These are phyloP conservation scores for Coniochaeta hoffmannii DNA, from an alignment of 2,329 filamentous ascomycete genomes.

Conservation along the genomic window DNA sequence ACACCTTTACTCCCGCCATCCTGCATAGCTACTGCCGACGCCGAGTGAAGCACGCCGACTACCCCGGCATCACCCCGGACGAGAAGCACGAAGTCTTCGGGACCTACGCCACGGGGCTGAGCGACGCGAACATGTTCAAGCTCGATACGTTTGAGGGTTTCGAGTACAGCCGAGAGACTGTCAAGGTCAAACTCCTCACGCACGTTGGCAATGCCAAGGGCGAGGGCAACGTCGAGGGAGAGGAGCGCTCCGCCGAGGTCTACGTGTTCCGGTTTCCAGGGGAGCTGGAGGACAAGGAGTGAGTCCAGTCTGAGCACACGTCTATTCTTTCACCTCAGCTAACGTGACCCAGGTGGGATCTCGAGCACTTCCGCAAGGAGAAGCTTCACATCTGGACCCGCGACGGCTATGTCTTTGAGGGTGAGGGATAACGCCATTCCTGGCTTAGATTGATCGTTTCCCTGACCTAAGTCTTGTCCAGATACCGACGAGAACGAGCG, in stretches of 20 bases:
- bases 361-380: conserved; percentile 70
- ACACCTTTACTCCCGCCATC: conserved; percentile 65
- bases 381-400: conserved; percentile 54
- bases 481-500: neutral
- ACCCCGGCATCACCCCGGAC: conserved; percentile 66
- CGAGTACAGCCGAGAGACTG: conserved; percentile 57
- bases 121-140: conserved; percentile 63
- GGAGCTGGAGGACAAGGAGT: conserved; percentile 59
- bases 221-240: conserved; percentile 32
- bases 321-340: neutral
- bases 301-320: neutral
- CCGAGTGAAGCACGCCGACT: conserved; percentile 64
- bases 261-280: conserved; percentile 54
- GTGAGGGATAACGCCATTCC: conserved; percentile 17
- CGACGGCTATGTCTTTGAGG: conserved; percentile 38
- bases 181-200: conserved; percentile 43
- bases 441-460: neutral
- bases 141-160: conserved; percentile 77
- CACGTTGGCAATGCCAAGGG: conserved; percentile 28
- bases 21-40: conserved; percentile 64
- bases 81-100: conserved; percentile 58
- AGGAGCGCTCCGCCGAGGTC: conserved; percentile 47
- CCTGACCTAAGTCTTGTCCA: no score
- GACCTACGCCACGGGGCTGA: conserved; percentile 70
- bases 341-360: conserved; percentile 57